Conservation (phyloP, 2,329 filamentous ascomycete species). For the Aureobasidium namibiae region DNA sequence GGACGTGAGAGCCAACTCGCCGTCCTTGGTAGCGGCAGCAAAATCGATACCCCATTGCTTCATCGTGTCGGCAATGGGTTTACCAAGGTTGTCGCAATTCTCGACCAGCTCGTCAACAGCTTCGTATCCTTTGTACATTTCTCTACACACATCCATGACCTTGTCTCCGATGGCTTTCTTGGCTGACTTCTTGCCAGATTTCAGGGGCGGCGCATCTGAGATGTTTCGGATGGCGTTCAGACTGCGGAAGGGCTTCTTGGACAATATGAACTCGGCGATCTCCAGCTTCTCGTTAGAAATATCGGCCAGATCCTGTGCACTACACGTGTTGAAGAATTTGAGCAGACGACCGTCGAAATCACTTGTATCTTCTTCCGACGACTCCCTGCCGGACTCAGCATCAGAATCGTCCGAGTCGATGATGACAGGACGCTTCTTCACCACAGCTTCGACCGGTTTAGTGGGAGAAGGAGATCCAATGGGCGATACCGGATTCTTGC, state of each 20-base stretch:
- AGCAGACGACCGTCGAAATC: constrained; percentile 53
- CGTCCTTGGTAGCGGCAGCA: constrained; percentile 50
- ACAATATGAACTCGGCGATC: constrained; percentile 60
- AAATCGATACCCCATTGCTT: constrained; percentile 60
- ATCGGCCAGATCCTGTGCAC: constrained; percentile 67
- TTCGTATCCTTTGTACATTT: constrained; percentile 72
- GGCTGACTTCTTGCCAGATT: constrained; percentile 42
- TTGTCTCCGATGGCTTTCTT: constrained; percentile 53
- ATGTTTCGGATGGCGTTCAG: constrained; percentile 61
- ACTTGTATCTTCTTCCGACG: constrained; percentile 15
- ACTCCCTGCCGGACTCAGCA: constrained; percentile 11
- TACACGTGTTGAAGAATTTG: constrained; percentile 75
- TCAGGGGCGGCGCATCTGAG: constrained; percentile 41
- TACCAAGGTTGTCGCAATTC: constrained; percentile 65
- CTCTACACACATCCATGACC: constrained; percentile 56
- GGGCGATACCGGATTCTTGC: constrained; percentile 29
- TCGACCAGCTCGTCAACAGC: constrained; percentile 76
- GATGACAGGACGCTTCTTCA: constrained; percentile 20
- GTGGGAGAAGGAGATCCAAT: constrained; percentile 15
- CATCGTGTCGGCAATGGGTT: constrained; percentile 57
- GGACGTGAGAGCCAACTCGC: constrained; percentile 53
- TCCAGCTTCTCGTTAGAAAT: constrained; percentile 68
- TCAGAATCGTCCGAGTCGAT: constrained; percentile 27
- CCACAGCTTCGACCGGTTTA: constrained; percentile 12
- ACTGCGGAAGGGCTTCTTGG: constrained; percentile 63